phyloP scores from a whole-genome alignment of 1,139 yeast genomes.

The Blastobotrys niveus region DNA sequence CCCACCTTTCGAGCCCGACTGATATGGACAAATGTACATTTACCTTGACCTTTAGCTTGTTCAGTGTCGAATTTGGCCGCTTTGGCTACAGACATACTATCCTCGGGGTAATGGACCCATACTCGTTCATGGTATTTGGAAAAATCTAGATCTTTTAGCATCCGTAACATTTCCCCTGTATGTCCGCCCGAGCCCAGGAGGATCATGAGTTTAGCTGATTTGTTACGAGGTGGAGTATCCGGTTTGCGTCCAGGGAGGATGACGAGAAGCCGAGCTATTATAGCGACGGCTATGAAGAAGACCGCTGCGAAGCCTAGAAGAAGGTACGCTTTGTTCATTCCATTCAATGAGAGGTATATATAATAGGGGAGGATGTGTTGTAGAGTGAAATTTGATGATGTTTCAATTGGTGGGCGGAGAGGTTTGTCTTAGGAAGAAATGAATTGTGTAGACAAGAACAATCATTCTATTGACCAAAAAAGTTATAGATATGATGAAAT shows the following conservation, averaged over 20 bases:
- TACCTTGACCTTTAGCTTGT: slow-evolving; percentile 3
- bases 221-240: background rate
- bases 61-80: slow-evolving; percentile 42
- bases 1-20: slow-evolving; percentile 78
- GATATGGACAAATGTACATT: slow-evolving; percentile 36
- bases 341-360: too few species aligned
- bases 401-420: too few species aligned
- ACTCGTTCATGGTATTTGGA: slow-evolving; percentile 29
- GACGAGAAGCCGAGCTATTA: slow-evolving; percentile 9
- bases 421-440: too few species aligned
- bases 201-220: slow-evolving; percentile 23
- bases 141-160: slow-evolving; percentile 43
- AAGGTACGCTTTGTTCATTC: slow-evolving; percentile 8
- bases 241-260: slow-evolving; percentile 8
- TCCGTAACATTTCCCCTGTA: slow-evolving; percentile 86
- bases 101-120: slow-evolving; percentile 44
- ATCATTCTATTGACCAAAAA: too few species aligned
- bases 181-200: slow-evolving; percentile 63
- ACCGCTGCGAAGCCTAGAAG: slow-evolving; percentile 5
- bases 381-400: too few species aligned
- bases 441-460: too few species aligned
- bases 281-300: slow-evolving; percentile 7
- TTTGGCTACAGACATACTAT: slow-evolving; percentile 49
- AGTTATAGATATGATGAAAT: too few species aligned
- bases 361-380: background rate